Base-by-base conservation (phyloP, 345 rosid species). In the Eutrema heterophyllum region DNA sequence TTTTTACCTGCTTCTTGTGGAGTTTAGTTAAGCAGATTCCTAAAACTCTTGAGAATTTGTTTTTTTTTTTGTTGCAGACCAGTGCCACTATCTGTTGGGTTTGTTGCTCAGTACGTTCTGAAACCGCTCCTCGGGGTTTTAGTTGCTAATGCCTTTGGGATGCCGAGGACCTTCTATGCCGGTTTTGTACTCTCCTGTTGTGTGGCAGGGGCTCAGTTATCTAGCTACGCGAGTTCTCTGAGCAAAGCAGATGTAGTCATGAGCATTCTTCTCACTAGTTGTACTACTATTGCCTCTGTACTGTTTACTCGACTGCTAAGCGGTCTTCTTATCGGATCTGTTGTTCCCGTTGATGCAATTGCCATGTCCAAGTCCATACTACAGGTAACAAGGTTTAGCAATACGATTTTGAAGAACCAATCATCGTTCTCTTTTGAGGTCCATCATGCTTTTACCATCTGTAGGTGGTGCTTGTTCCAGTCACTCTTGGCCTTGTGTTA, bases 321-420 rank as follows among this genome's bases (percentile, higher is more conserved):
- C 7, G 77, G 79, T 76, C 59, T 76, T 44, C 85, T 93, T 16
- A 93, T 93, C 45, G 98, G 98, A 27, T 86, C 97, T 14, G 95
- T 94, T 57, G 90, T 94, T 68, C 98, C 97, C 0, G 98, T 94
- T 68, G 92, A 94, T 80, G 93, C 93, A n/a, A 33, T 89, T 53
- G 98, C 98, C 14, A 94, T 94, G 97, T 87, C 98, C 7, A 94
- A 84, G 83, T 91, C 97, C 40, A 94, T 94, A 73, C 78, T 94
- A 76, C 97, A 94, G 93, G 98, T 93, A 80, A 41, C 60, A 38
- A 12, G 11, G 54, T 43, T 43, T 38, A 21, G 14, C 36, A 4
- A 49, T 67, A 50, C 41, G 38, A 21, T 49, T 11, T 4, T 58
- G 10, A 10, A 39, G 27, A 35, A 48, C 15, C 48, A n/a, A 30